Percentiles rank a stretch among this genome's conserved stretches.
Conservation (phyloP, 1,139 yeast genomes). For the Taphrina confusa region DNA sequence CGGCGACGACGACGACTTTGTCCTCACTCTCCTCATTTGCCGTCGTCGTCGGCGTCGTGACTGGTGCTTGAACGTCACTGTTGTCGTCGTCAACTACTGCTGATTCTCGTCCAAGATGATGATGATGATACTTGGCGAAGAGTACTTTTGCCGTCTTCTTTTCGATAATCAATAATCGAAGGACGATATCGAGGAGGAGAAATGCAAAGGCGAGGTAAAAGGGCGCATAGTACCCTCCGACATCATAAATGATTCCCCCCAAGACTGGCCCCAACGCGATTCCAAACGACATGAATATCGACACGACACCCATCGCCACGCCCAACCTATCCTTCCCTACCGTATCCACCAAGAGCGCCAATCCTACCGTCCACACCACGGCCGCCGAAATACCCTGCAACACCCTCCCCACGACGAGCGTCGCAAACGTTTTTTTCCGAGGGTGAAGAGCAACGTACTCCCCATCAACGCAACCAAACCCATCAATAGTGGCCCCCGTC, state of each 20-base stretch:
- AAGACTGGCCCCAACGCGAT: conserved; percentile 47
- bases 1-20: neutral
- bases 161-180: conserved; percentile 46
- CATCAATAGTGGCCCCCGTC: conserved; percentile 44
- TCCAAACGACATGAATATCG: conserved; percentile 45
- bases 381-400: conserved; percentile 48
- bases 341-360: conserved; percentile 47
- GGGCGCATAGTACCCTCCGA: conserved; percentile 47
- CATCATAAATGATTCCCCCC: conserved; percentile 48
- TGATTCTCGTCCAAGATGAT: too few species aligned
- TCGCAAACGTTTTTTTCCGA: conserved; percentile 43
- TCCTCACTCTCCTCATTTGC: neutral
- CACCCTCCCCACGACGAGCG: conserved; percentile 46
- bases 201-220: conserved; percentile 46
- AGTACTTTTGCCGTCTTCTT: conserved; percentile 16
- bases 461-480: conserved; percentile 46
- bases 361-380: conserved; percentile 49
- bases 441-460: conserved; percentile 44
- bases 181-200: conserved; percentile 44
- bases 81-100: too few species aligned
- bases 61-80: conserved; percentile 1
- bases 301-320: conserved; percentile 41
- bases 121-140: neutral
- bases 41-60: conserved; percentile 1
- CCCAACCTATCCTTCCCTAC: conserved; percentile 42